These are phyloP conservation scores for Plasmodium sp. DNA, from an alignment of 169 alveolate genomes.

Conservation along the genomic window DNA sequence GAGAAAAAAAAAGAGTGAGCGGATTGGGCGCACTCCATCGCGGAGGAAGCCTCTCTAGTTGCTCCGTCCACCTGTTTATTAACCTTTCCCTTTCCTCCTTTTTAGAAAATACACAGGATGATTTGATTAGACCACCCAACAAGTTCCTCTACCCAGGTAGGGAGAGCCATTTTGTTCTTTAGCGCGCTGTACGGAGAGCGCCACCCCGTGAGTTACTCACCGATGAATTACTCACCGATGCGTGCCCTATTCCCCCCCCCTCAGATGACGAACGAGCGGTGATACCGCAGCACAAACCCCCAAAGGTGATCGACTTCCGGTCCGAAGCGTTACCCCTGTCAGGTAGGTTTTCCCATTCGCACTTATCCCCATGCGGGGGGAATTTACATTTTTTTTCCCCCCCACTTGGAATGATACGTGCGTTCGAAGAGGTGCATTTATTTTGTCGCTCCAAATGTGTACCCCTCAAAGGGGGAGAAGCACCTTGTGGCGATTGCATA, in stretches of 20 bases:
- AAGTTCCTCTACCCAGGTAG: constrained; percentile 86
- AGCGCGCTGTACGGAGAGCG: neutral
- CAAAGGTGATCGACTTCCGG: constrained; percentile 77
- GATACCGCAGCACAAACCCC: constrained; percentile 78
- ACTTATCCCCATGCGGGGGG: neutral
- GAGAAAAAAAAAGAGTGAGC: neutral
- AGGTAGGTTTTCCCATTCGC: constrained; percentile 67
- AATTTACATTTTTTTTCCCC: neutral
- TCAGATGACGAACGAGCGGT: constrained; percentile 54
- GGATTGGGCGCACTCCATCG: neutral
- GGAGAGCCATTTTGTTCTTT: neutral
- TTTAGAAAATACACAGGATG: constrained; percentile 64
- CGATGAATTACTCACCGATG: neutral
- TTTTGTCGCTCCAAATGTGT: neutral
- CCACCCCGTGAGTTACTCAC: neutral
- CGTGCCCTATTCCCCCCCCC: neutral
- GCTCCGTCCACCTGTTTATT: neutral
- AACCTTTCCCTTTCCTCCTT: neutral
- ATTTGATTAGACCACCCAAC: constrained; percentile 77
- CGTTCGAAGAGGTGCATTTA: no score
- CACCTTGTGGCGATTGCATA: neutral
- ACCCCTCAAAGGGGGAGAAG: neutral
- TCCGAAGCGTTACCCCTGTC: constrained; percentile 86
- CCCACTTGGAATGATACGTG: neutral
- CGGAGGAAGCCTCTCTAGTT: neutral